These are phyloP conservation scores for Debaryomycetaceae sp. DNA, from an alignment of 1,139 yeast species.

Conservation along the genomic window DNA sequence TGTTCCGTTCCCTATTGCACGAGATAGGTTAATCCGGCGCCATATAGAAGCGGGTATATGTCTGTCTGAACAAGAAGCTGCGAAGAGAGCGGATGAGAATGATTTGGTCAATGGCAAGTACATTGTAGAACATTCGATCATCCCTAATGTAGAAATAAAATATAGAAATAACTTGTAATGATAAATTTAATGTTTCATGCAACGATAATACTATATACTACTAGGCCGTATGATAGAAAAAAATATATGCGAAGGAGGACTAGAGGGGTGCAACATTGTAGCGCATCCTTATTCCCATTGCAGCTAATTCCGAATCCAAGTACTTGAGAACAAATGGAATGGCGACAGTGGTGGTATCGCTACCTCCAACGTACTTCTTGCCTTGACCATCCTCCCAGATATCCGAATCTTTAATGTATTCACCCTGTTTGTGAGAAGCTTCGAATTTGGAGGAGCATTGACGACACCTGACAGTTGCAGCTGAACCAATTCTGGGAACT, in stretches of 20 bases:
- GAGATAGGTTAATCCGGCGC: constrained; percentile 61
- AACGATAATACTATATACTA: constrained; percentile 1
- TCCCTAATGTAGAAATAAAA: constrained; percentile 16
- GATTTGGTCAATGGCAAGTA: constrained; percentile 67
- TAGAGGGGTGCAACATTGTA: constrained; percentile 71
- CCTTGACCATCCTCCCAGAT: constrained; percentile 99
- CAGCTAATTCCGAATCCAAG: constrained; percentile 91
- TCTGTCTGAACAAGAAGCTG: constrained; percentile 53
- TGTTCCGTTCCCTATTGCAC: constrained; percentile 44
- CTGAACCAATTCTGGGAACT: constrained; percentile 85
- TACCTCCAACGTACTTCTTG: constrained; percentile 86
- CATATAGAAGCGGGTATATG: constrained; percentile 74
- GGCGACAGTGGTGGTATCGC: constrained; percentile 87
- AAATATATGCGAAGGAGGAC: constrained; percentile 6
- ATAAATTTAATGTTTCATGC: constrained; percentile 1
- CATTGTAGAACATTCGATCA: constrained; percentile 41
- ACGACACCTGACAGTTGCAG: constrained; percentile 81
- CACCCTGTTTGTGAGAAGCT: constrained; percentile 30
- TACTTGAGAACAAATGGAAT: constrained; percentile 96
- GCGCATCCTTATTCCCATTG: constrained; percentile 95
- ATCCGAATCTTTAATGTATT: constrained; percentile 65
- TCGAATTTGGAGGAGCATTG: constrained; percentile 76
- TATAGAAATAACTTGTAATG: constrained; percentile 2
- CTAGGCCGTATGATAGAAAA: neutral
- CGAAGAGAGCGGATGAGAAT: constrained; percentile 58